A percentile compares a stretch with the other conserved stretches of the same genome.
Evolutionary conservation across 495 filamentous ascomycete species (phyloP).

Genomic region (Penicillium pancosmium): DNA sequence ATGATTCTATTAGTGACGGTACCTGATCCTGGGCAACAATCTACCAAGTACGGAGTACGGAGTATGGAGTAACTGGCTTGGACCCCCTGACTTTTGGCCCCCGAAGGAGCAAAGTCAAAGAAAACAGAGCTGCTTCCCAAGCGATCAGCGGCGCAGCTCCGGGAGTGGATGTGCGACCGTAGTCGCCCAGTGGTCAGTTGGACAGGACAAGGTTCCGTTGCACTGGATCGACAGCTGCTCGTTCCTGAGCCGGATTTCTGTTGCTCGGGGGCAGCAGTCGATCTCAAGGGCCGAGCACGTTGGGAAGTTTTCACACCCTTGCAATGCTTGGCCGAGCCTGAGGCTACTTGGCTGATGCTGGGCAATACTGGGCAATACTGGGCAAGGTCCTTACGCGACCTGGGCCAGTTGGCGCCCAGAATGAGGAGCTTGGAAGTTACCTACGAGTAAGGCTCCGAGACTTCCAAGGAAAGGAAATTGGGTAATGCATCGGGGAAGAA

Average conservation of each 20-base stretch:
- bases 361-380: constrained; percentile 1
- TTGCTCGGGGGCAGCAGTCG: not conserved
- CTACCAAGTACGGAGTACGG: not conserved
- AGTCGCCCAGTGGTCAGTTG: not conserved
- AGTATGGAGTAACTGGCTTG: not conserved
- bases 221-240: constrained; percentile 11
- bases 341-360: not conserved
- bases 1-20: not conserved
- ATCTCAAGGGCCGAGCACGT: not conserved
- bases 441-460: not conserved
- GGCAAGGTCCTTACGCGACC: not conserved
- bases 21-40: not conserved
- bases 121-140: not conserved
- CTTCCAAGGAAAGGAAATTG: not conserved
- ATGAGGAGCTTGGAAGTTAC: not conserved
- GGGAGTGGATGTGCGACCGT: constrained; percentile 3
- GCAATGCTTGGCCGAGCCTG: not conserved
- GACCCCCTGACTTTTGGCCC: not conserved
- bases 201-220: constrained; percentile 2
- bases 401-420: not conserved
- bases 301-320: not conserved
- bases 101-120: not conserved
- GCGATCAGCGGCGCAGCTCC: constrained; percentile 4
- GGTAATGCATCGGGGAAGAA: not conserved
- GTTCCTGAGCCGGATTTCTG: constrained; percentile 3